phyloP scores from a whole-genome alignment of 1,284 basidiomycete genomes.

The Rhodotorula glutinis region DNA sequence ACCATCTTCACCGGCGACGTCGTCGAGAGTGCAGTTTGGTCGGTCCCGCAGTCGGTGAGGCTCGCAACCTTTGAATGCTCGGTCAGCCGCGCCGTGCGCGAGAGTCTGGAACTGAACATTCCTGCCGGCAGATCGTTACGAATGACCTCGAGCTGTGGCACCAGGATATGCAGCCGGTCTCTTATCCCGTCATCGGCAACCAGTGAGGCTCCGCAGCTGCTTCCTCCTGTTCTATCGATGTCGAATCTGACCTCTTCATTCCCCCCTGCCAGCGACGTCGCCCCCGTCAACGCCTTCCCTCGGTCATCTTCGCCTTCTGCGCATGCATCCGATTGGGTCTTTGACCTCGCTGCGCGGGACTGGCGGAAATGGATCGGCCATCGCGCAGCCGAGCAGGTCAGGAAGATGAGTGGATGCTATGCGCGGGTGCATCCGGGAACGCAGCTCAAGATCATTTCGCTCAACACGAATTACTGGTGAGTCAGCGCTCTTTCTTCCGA shows the following conservation, averaged over 20 bases:
- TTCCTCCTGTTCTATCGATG: neutral
- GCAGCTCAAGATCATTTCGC: constrained; percentile 51
- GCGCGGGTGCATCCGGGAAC: constrained; percentile 36
- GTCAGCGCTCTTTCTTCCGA: neutral
- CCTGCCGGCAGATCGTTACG: neutral
- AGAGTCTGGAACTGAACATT: neutral
- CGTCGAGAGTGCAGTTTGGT: constrained; percentile 55
- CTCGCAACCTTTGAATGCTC: too few relatives aligned
- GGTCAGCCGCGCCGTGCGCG: too few relatives aligned
- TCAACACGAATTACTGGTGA: constrained; percentile 60
- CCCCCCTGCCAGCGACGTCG: constrained; percentile 41
- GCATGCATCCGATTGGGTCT: constrained; percentile 38
- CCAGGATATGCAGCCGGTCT: constrained; percentile 37
- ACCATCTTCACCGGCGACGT: constrained; percentile 63
- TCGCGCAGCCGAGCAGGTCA: constrained; percentile 19
- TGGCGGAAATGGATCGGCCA: constrained; percentile 43
- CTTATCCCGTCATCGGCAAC: constrained; percentile 45
- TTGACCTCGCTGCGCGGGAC: constrained; percentile 36
- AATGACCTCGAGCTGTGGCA: constrained; percentile 31
- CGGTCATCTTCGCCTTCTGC: constrained; percentile 31
- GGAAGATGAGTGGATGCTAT: constrained; percentile 37
- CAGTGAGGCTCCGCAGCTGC: constrained; percentile 32
- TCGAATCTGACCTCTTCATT: neutral
- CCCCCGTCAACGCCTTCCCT: constrained; percentile 46
- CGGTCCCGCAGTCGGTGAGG: constrained; percentile 33